These are phyloP conservation scores for Aspergillus sp. DNA, from an alignment of 2,329 filamentous ascomycete genomes.

Conservation along the genomic window DNA sequence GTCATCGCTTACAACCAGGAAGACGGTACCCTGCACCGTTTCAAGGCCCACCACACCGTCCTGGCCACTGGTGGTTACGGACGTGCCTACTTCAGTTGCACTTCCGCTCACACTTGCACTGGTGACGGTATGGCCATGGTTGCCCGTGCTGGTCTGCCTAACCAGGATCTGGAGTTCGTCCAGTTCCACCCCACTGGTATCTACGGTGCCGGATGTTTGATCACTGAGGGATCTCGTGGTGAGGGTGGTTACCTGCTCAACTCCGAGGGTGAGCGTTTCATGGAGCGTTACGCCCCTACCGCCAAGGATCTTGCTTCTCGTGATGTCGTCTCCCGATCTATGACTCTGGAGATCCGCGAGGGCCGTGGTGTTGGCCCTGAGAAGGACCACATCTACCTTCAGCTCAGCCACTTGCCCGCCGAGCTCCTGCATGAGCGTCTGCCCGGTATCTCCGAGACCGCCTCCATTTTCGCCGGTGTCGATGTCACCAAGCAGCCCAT, in stretches of 20 bases:
- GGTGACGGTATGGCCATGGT: slow-evolving; percentile 99
- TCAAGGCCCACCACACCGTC: slow-evolving; percentile 95
- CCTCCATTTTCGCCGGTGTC: slow-evolving; percentile 93
- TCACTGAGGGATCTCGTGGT: slow-evolving; percentile 95
- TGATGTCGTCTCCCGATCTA: slow-evolving; percentile 94
- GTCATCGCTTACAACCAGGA: slow-evolving; percentile 98
- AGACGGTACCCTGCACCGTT: slow-evolving; percentile 94
- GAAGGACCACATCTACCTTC: slow-evolving; percentile 98
- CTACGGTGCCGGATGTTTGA: slow-evolving; percentile 95
- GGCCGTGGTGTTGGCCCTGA: slow-evolving; percentile 94
- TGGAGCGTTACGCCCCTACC: slow-evolving; percentile 97
- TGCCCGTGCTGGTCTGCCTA: slow-evolving; percentile 90
- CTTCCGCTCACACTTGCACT: slow-evolving; percentile 95
- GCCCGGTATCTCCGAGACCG: slow-evolving; percentile 97
- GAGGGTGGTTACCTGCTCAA: slow-evolving; percentile 98
- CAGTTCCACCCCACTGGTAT: slow-evolving; percentile 99
- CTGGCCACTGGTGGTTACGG: slow-evolving; percentile 96
- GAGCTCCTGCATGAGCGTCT: slow-evolving; percentile 94
- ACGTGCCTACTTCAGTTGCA: slow-evolving; percentile 97
- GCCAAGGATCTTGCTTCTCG: slow-evolving; percentile 96
- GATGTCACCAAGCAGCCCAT: slow-evolving; percentile 97
- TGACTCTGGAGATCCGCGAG: slow-evolving; percentile 97
- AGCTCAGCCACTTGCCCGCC: slow-evolving; percentile 89
- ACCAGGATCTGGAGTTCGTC: slow-evolving; percentile 99
- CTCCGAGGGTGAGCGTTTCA: slow-evolving; percentile 97